Evolutionary conservation across 768 basidiomycete genomes (phyloP), one percentile per base, ranked within the genome.

Genomic region (Phlebiopsis flavidoalba): DNA sequence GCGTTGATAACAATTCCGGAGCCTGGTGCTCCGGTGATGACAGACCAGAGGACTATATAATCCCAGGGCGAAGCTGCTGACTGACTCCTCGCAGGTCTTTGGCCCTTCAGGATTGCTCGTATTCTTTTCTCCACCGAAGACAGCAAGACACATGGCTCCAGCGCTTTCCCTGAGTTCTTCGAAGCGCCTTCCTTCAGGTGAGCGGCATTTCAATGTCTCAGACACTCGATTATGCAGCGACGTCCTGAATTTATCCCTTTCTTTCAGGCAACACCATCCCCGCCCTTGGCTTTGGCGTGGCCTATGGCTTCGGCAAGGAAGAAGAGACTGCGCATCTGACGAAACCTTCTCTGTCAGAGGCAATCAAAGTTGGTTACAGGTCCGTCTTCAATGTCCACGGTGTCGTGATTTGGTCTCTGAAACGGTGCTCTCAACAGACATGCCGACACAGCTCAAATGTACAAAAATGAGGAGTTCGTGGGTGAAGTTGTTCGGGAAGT

Each of bases 391-490:
- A 58, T 12, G 19, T n/a, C 17, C 45, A 10, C 10, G 36, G 12
- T 26, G 21, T 37, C 43, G 5, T 14, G 36, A 17, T 19, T 49
- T 8, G 8, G 33, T 3, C 19, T 17, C 19, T 46, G 6, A 11
- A 53, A 31, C 24, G 24, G 4, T 3, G 31, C 33, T 3, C 6
- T 11, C 5, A 17, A 24, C 24, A 89, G 89, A 58, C 91, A 89
- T 60, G 74, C 91, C 47, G 91, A 92, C 70, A 82, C 87, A 0
- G 91, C 91, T 1, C 86, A 87, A 63, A 74, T 77, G 37, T 92
- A 91, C 69, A 75, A 73, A 59, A 89, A 89, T 62, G 87, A 90
- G 68, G 77, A 77, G 3, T 76, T 76, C 8, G 87, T 89, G 14
- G 86, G 83, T 1, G 76, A 80, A 26, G 86, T 86, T 1, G 69